Evolutionary conservation across 257 asterid species (phyloP).

Genomic region (Solanum virginianum): DNA sequence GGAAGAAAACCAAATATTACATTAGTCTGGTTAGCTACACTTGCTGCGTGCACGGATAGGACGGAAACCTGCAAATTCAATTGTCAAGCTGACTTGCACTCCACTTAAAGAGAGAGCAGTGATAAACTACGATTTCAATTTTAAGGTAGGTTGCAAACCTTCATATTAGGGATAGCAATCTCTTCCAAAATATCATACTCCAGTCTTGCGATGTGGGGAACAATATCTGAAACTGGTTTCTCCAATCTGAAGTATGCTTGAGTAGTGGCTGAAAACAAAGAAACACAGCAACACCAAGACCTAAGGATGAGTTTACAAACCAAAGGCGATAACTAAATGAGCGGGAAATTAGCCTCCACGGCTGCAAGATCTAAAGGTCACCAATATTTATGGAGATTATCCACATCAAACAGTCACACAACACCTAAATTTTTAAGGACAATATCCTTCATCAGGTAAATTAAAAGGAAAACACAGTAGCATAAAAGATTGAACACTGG

Average conservation of each 20-base stretch:
- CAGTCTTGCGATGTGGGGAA: constrained; percentile 52
- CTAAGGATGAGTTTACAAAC: neutral
- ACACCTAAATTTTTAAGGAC: neutral
- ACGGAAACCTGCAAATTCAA: constrained; percentile 40
- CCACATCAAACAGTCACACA: neutral
- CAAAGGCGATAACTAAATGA: neutral
- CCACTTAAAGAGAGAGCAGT: neutral
- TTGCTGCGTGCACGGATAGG: constrained; percentile 54
- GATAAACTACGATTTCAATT: neutral
- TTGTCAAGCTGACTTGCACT: neutral
- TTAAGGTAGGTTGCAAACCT: constrained; percentile 39
- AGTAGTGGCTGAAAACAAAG: constrained; percentile 53
- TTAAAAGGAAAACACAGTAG: neutral
- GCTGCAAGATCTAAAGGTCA: neutral
- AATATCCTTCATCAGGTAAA: neutral
- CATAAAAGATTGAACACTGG: neutral
- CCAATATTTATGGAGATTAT: neutral
- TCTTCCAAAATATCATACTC: constrained; percentile 64
- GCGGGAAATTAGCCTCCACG: neutral
- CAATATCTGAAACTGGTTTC: constrained; percentile 53
- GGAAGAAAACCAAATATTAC: constrained; percentile 67
- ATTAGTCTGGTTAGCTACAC: constrained; percentile 47
- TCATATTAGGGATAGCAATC: constrained; percentile 52
- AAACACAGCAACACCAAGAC: neutral
- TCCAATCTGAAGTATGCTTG: constrained; percentile 65